Evolutionary conservation across 495 filamentous ascomycete genomes (phyloP).

Genomic region (Niebla homalea): DNA sequence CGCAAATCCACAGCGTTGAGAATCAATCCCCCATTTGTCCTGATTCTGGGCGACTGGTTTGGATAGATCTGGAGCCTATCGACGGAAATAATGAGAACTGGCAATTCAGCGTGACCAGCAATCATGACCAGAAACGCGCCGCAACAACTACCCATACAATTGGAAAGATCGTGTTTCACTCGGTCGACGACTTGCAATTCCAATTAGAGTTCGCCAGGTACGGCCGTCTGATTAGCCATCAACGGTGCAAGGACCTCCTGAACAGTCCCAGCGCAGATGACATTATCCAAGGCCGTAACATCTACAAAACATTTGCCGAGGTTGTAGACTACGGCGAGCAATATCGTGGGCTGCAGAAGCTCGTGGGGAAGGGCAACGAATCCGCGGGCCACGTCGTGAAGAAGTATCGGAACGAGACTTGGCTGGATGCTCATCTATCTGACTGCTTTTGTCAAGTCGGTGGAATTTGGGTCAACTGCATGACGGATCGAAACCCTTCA

Average conservation of each 20-base stretch:
- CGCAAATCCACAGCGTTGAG: conserved; percentile 24
- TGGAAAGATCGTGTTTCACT: conserved; percentile 22
- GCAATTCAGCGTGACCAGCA: conserved; percentile 16
- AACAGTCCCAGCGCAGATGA: conserved; percentile 30
- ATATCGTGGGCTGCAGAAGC: conserved; percentile 32
- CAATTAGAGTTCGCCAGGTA: conserved; percentile 30
- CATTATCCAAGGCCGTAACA: conserved; percentile 34
- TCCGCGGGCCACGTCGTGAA: conserved; percentile 33
- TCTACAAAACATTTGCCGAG: conserved; percentile 34
- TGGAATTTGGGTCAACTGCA: conserved; percentile 41
- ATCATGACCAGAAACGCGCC: not conserved
- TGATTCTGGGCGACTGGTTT: conserved; percentile 26
- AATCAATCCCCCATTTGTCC: conserved; percentile 31
- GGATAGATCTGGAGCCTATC: conserved; percentile 23
- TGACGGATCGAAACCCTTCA: conserved; percentile 27
- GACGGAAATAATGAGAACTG: conserved; percentile 15
- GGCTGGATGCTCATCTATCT: conserved; percentile 26
- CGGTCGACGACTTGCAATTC: conserved; percentile 15
- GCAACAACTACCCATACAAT: conserved; percentile 15
- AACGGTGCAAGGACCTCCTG: conserved; percentile 28
- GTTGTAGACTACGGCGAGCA: conserved; percentile 34
- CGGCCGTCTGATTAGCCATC: conserved; percentile 28
- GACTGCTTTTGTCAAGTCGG: conserved; percentile 38
- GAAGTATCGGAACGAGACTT: conserved; percentile 23
- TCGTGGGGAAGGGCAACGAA: conserved; percentile 32